Conservation (phyloP, 768 basidiomycete genomes). For the Collybia sp. region DNA sequence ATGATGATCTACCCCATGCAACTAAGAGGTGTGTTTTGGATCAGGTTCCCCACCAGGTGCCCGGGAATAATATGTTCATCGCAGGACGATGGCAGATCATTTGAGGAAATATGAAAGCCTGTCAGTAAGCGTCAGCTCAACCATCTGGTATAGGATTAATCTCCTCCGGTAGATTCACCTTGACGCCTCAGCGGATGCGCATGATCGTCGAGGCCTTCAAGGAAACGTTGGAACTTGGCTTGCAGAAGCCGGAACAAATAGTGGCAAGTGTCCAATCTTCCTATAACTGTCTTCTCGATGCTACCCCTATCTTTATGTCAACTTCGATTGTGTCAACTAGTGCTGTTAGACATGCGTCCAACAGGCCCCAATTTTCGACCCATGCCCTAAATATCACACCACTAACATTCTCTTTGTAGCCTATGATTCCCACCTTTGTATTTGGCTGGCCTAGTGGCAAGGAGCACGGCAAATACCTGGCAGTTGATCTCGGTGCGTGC, state of each 20-base stretch:
- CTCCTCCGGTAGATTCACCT: slow-evolving; percentile 54
- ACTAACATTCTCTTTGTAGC: slow-evolving; percentile 36
- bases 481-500: slow-evolving; percentile 77
- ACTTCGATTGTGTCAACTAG: too few species aligned
- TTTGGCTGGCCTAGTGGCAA: slow-evolving; percentile 92
- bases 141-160: slow-evolving; percentile 4
- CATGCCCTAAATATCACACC: background rate
- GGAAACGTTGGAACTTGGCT: slow-evolving; percentile 83
- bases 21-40: slow-evolving; percentile 72
- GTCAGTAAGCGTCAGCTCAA: slow-evolving; percentile 40
- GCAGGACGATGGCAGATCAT: slow-evolving; percentile 90
- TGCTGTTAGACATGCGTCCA: background rate
- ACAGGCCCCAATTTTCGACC: background rate
- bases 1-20: slow-evolving; percentile 86
- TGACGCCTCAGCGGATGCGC: slow-evolving; percentile 89
- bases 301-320: background rate
- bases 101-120: slow-evolving; percentile 85
- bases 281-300: slow-evolving; percentile 5
- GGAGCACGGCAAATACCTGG: slow-evolving; percentile 87
- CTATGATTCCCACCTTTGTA: slow-evolving; percentile 96
- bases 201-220: slow-evolving; percentile 97
- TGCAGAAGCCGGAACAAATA: slow-evolving; percentile 76
- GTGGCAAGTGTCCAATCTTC: slow-evolving; percentile 61
- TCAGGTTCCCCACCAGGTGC: slow-evolving; percentile 1
- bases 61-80: slow-evolving; percentile 8